Conservation (phyloP, 768 basidiomycete species). For the Mycena sanguinolenta region DNA sequence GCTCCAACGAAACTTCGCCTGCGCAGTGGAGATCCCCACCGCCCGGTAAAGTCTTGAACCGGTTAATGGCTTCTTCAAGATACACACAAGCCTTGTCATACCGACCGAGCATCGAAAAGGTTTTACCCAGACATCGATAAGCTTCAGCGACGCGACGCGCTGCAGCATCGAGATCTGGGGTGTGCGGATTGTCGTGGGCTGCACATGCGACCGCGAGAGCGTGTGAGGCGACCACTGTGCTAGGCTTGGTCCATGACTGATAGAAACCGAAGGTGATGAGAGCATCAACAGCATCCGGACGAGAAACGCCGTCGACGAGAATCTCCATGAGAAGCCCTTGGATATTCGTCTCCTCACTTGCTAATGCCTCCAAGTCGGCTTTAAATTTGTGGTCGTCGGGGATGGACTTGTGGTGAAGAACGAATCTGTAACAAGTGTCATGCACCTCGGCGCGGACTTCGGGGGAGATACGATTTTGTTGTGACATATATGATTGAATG, state of each 20-base stretch:
- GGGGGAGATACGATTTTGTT: conserved; percentile 18
- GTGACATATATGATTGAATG: conserved; percentile 36
- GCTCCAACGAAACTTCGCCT: conserved; percentile 20
- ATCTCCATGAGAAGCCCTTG: conserved; percentile 34
- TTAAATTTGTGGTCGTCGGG: conserved; percentile 12
- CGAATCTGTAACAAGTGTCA: conserved; percentile 32
- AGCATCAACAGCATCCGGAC: conserved; percentile 29
- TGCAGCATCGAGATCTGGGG: neutral
- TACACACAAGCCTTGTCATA: conserved; percentile 13
- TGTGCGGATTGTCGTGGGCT: too few species aligned
- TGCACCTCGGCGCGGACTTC: conserved; percentile 23
- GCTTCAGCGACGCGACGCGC: conserved; percentile 8
- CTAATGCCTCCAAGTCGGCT: conserved; percentile 5
- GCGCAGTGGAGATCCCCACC: neutral
- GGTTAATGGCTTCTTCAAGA: conserved; percentile 2
- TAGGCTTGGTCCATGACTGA: conserved; percentile 31
- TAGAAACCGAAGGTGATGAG: conserved; percentile 35
- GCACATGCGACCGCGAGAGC: conserved; percentile 14
- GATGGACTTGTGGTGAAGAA: conserved; percentile 26
- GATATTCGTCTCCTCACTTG: conserved; percentile 12
- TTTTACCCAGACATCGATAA: conserved; percentile 17
- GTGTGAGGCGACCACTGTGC: too few species aligned
- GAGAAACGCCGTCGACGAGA: neutral
- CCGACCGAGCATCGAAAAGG: neutral
- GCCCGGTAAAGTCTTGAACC: conserved; percentile 7